A percentile compares a stretch with the other conserved stretches of the same genome.
Evolutionary conservation across 2,329 filamentous ascomycete species (phyloP).

Genomic region (Pestalotiopsis sp.): DNA sequence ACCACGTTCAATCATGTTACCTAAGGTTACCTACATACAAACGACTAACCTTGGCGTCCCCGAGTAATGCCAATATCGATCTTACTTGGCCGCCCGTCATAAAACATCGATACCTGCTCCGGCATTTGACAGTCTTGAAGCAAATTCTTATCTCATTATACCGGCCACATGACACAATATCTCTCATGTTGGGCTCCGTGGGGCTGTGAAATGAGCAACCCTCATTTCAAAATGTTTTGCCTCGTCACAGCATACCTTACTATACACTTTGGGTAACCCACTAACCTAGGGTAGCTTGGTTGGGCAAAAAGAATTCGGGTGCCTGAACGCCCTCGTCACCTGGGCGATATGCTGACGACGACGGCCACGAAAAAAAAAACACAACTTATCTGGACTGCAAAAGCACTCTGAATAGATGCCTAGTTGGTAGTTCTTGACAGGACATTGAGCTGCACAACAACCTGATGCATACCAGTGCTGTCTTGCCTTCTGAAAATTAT

Average conservation of each 20-base stretch:
- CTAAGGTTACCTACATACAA: background rate
- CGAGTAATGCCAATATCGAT: background rate
- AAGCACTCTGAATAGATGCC: background rate
- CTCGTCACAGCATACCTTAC: background rate
- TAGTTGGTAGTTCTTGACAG: background rate
- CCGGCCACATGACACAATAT: background rate
- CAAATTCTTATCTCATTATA: no score
- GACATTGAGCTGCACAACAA: background rate
- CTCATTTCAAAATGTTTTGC: background rate
- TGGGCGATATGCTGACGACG: conserved; percentile 4
- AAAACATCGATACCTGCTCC: background rate
- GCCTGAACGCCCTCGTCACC: conserved; percentile 10
- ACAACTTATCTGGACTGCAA: background rate
- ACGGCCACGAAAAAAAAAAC: background rate
- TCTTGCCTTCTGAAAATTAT: background rate
- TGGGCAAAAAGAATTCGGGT: conserved; percentile 6
- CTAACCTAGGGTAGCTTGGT: background rate
- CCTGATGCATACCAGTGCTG: background rate
- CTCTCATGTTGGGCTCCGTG: background rate
- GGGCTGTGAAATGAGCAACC: background rate
- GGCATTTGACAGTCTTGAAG: no score
- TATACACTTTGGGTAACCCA: background rate
- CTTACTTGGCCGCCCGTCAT: background rate
- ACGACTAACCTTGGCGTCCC: background rate
- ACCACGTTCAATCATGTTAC: background rate